Evolutionary conservation across 257 asterid genomes (phyloP), one percentile per base, ranked within the genome.

Genomic region (Nicotiana noctiflora): DNA sequence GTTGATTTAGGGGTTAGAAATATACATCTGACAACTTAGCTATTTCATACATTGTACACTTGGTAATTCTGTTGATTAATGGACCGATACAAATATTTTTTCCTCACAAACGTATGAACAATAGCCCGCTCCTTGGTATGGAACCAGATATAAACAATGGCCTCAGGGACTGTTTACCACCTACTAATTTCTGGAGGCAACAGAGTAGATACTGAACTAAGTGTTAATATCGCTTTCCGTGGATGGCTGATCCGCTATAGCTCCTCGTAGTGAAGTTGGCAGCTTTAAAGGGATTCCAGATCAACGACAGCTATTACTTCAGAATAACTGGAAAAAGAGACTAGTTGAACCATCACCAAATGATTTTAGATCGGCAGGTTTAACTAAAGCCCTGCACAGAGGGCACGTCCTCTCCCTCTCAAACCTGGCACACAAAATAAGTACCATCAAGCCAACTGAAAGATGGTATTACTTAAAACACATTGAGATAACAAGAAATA

Each of bases 371-470:
- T 88, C 96, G 19, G 92, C 90, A 74, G 90, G 84, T 89, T 91
- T 93, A 85, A 91, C 96, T 89, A 91, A 77, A 55, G 97, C 96
- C 81, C 97, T 89, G 87, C 97, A 93, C 79, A 93, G 84, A 61
- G 96, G 97, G 79, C 97, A 91, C 21, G 94, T 91, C 55, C 97
- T 89, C 90, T 93, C 97, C 86, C 97, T 90, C 91, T 93, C 97
- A 76, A 93, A 93, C 97, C 97, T 92, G 92, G 14, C 64, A 60
- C 80, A 79, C 51, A 75, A 81, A 40, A 78, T 75, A 49, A 57
- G 63, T 34, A 57, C 74, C 46, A 40, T 62, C 83, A 70, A 81
- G 59, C n/a, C 40, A 67, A 57, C 82, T n/a, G 9, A 17, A 49
- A 9, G 15, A 62, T 4, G 40, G 15, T 2, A 11, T 27, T 4